These are phyloP conservation scores for Termitomyces sp. DNA, from an alignment of 768 basidiomycete species.

Conservation along the genomic window DNA sequence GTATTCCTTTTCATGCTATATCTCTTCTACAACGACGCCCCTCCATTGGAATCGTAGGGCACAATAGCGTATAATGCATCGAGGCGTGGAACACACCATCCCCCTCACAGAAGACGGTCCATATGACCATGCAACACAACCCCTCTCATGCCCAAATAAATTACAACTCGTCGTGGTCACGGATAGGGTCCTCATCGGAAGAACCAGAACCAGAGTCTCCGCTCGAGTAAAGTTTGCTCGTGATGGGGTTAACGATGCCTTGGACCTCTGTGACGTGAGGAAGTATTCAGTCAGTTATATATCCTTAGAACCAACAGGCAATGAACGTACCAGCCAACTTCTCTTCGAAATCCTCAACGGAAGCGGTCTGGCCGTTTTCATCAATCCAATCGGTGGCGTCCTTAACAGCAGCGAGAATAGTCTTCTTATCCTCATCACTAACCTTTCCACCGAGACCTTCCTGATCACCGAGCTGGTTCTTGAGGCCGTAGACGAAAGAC, in stretches of 20 bases:
- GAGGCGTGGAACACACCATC: constrained; percentile 3
- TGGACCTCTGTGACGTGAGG: constrained; percentile 49
- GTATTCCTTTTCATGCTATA: constrained; percentile 11
- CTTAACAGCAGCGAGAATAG: constrained; percentile 74
- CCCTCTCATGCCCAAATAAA: constrained; percentile 1
- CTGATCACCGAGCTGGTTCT: constrained; percentile 80
- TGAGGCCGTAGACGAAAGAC: constrained; percentile 80
- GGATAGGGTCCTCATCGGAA: constrained; percentile 32
- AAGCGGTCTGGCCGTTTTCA: constrained; percentile 68
- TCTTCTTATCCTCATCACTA: constrained; percentile 77
- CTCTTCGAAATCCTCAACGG: constrained; percentile 88
- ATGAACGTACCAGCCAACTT: constrained; percentile 54
- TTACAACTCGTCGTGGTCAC: constrained; percentile 47
- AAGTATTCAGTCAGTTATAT: constrained; percentile 1
- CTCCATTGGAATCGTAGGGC: constrained; percentile 5
- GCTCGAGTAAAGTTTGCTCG: constrained; percentile 67
- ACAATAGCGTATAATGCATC: neutral
- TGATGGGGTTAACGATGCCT: constrained; percentile 75
- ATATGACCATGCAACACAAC: neutral
- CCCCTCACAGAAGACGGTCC: neutral
- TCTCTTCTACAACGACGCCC: constrained; percentile 2
- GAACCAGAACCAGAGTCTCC: constrained; percentile 25
- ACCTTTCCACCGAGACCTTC: constrained; percentile 91
- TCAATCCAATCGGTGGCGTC: constrained; percentile 93
- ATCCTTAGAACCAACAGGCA: neutral